These are phyloP conservation scores for Xanthoconium stramineum DNA, from an alignment of 768 basidiomycete species.

Conservation along the genomic window DNA sequence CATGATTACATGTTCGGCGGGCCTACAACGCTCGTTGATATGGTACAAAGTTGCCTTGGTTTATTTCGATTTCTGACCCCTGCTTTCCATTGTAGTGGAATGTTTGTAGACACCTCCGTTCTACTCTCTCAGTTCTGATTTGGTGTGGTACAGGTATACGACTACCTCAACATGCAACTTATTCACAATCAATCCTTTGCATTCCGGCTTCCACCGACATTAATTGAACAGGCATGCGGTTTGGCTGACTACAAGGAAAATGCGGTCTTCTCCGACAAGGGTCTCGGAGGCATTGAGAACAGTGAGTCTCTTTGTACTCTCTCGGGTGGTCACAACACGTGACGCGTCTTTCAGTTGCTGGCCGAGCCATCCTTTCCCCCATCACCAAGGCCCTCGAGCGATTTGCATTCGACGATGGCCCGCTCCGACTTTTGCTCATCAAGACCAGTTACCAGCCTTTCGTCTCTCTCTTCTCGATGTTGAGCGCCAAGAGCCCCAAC, in stretches of 20 bases:
- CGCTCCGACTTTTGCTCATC: constrained; percentile 72
- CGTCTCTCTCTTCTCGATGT: constrained; percentile 79
- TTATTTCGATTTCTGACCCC: constrained; percentile 10
- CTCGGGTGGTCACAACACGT: not conserved
- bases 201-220: constrained; percentile 67
- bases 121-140: constrained; percentile 10
- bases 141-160: constrained; percentile 51
- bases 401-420: constrained; percentile 74
- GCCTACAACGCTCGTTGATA: constrained; percentile 59
- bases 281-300: constrained; percentile 69
- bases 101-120: constrained; percentile 40
- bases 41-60: constrained; percentile 34
- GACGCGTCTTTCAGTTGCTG: constrained; percentile 57
- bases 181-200: constrained; percentile 81
- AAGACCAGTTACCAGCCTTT: constrained; percentile 86
- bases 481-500: constrained; percentile 49
- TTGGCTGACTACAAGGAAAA: constrained; percentile 78
- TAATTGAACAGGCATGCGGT: constrained; percentile 67
- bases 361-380: constrained; percentile 69
- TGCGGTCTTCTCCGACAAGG: constrained; percentile 63
- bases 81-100: constrained; percentile 73
- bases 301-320: constrained; percentile 40
- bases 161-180: constrained; percentile 75
- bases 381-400: constrained; percentile 70
- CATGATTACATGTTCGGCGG: constrained; percentile 71